A percentile compares a stretch with the other conserved stretches of the same genome.
phyloP scores from a whole-genome alignment of 2,329 filamentous ascomycete genomes.

The Cercospora sesami region DNA sequence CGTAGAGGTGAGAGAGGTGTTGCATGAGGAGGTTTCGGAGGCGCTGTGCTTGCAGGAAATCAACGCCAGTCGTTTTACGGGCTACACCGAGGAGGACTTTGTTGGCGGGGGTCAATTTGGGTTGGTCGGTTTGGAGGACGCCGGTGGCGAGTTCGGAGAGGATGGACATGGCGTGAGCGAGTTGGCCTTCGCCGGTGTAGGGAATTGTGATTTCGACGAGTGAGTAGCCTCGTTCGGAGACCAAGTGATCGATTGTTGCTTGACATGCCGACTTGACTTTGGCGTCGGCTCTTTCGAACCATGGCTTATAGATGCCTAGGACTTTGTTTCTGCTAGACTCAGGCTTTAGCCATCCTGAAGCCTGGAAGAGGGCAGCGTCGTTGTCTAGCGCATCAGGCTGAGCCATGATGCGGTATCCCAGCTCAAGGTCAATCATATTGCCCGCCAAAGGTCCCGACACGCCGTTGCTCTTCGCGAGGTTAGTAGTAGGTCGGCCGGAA shows the following conservation, averaged over 20 bases:
- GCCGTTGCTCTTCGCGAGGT: slow-evolving; percentile 61
- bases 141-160: slow-evolving; percentile 66
- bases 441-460: slow-evolving; percentile 75
- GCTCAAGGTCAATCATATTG: slow-evolving; percentile 73
- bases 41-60: slow-evolving; percentile 71
- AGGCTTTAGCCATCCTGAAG: slow-evolving; percentile 37
- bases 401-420: slow-evolving; percentile 80
- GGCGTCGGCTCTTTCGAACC: slow-evolving; percentile 69
- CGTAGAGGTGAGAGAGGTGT: slow-evolving; percentile 71
- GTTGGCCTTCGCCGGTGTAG: slow-evolving; percentile 67
- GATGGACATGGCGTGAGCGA: slow-evolving; percentile 75
- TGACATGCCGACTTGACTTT: slow-evolving; percentile 64
- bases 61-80: slow-evolving; percentile 63
- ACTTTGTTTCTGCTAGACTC: slow-evolving; percentile 50
- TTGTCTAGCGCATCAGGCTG: slow-evolving; percentile 66
- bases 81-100: slow-evolving; percentile 68
- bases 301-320: slow-evolving; percentile 69
- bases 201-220: slow-evolving; percentile 65
- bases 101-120: slow-evolving; percentile 64
- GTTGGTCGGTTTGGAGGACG: slow-evolving; percentile 48
- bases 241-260: slow-evolving; percentile 60
- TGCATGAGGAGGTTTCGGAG: slow-evolving; percentile 75
- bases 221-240: slow-evolving; percentile 53
- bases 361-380: slow-evolving; percentile 63
- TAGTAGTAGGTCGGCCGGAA: slow-evolving; percentile 57